Base-by-base conservation (phyloP, 805 yeast species). In the Suhomyces sp. region DNA sequence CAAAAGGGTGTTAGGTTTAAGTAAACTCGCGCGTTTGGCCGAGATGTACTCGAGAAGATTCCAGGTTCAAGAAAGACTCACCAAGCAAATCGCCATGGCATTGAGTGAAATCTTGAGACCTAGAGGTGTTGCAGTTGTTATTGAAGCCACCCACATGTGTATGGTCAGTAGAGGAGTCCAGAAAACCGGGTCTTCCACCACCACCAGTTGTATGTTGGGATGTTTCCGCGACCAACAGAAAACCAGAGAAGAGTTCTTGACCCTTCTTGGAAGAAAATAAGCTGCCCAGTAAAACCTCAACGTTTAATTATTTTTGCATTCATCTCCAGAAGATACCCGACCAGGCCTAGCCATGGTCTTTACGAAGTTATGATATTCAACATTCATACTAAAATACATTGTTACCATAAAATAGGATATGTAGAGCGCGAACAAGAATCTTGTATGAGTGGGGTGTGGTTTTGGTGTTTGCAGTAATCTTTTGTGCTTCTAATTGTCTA, bases 101-200 rank as follows among this genome's bases (percentile, higher is more conserved):
- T 72, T 94, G 51, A 84, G 86, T 67, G 97, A 91, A 64, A 89
- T 92, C 53, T 77, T 94, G 62, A 86, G 87, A 63, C 99, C 99
- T 15, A 81, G 92, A 63, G 99, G 99, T 55, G 99, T 94, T 7
- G 99, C 98, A 1, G 99, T 94, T 40, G 98, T 94, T 24, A 91
- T 94, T 63, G 99, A 94, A 71, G 97, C 97, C 17, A 83, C 93
- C 2, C 99, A 94, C 67, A 94, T 94, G 99, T 94, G 99, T 70
- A 94, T 94, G 99, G 98, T 93, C 24, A 89, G 96, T 68, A 82
- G 99, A 66, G 99, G 99, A 51, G 89, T 94, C 24, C 97, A 94
- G 69, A 94, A 94, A 71, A 84, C 97, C 0, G 97, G 98, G 1
- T 87, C 96, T 17, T 81, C 88, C 17, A 94, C 99, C 2, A 85